Conservation (phyloP, 2,329 filamentous ascomycete species). For the Penicillium crustosum region DNA sequence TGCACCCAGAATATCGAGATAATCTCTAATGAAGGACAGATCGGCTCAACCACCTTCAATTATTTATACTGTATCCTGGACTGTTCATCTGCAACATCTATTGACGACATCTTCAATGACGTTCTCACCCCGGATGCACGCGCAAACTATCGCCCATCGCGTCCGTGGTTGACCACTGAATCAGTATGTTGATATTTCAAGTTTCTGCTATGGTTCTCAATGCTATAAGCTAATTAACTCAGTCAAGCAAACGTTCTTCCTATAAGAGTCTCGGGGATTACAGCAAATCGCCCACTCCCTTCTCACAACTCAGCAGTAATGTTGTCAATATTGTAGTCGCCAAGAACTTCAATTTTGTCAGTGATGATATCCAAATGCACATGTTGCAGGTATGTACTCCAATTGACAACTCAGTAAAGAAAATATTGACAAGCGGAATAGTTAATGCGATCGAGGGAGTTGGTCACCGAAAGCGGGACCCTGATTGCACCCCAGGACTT, state of each 20-base stretch:
- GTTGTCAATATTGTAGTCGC: conserved; percentile 84
- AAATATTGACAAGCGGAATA: conserved; percentile 45
- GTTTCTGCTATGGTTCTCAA: neutral
- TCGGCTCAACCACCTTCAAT: conserved; percentile 69
- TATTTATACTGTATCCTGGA: conserved; percentile 69
- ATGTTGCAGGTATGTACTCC: conserved; percentile 54
- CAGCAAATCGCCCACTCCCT: conserved; percentile 26
- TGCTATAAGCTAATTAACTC: conserved; percentile 8
- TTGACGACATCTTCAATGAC: conserved; percentile 75
- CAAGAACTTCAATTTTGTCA: conserved; percentile 72
- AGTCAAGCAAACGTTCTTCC: conserved; percentile 28
- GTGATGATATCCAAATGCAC: conserved; percentile 79
- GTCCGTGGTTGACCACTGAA: conserved; percentile 20
- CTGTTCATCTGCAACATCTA: conserved; percentile 69
- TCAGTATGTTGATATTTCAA: conserved; percentile 18
- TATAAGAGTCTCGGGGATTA: conserved; percentile 19
- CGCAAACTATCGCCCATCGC: conserved; percentile 17
- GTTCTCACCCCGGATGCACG: conserved; percentile 55
- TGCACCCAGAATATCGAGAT: neutral
- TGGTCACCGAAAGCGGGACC: conserved; percentile 72
- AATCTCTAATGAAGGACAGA: conserved; percentile 42
- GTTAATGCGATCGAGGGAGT: conserved; percentile 75
- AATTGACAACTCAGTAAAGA: neutral
- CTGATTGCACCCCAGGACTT: conserved; percentile 75
- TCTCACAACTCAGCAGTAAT: conserved; percentile 44